Evolutionary conservation across 2,329 filamentous ascomycete genomes (phyloP), one percentile per base, ranked within the genome.

Genomic region (Hypoxylon sp.): DNA sequence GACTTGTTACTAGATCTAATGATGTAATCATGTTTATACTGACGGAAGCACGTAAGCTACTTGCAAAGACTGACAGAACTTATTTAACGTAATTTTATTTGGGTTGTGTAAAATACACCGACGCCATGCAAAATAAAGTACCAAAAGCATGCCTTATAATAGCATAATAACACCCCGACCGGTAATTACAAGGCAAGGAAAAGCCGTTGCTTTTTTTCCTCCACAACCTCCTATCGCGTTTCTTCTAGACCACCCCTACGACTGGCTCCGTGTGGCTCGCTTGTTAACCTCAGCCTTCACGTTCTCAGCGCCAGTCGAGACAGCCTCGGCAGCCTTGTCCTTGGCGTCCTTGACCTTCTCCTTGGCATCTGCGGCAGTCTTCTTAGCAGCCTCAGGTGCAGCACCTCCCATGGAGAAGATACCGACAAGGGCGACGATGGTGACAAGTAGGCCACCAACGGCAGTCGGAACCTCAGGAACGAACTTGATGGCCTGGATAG

Each of bases 381-480:
- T 86, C 86, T 96, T 91, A 67, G 81, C 80, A 65, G 87, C 82
- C 60, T 89, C 83, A 34, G 89, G 81, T 31, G 89, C 77, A 48
- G 82, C 79, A 65, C 80, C 79, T 64, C 84, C 83, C 59, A 84
- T 73, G 62, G 82, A 79, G 65, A 93, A 73, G 59, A 89, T 75
- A 63, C 83, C 81, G 57, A 95, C 73, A 59, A 96, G 65, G 61
- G 87, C 84, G 55, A 96, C 70, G 62, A 94, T 68, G 37, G 88
- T 85, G 48, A 91, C 75, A 34, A 87, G 70, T 59, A 91, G 71
- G 61, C 87, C 89, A 68, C 79, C 88, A 67, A 96, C 77, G 67
- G 85, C 90, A 68, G 86, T 91, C 59, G 91, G 90, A 64, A 96
- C 87, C 77, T 97, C 94, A 61, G 94, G 94, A 60, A 97, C 89